These are phyloP conservation scores for Tylopilus plumbeoviolaceoides DNA, from an alignment of 768 basidiomycete species.

Conservation along the genomic window DNA sequence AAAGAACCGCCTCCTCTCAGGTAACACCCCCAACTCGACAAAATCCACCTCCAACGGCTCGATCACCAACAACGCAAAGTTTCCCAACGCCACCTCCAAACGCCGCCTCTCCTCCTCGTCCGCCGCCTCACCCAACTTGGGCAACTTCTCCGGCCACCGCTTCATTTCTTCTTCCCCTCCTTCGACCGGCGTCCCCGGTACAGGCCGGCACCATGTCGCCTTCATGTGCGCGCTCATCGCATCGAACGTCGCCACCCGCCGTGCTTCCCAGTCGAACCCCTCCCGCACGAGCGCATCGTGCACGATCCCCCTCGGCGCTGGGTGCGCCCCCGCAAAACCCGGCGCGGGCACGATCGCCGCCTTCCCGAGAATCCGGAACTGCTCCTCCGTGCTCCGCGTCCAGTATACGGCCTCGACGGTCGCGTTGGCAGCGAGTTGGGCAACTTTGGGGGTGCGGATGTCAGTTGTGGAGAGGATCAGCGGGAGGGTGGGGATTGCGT, in stretches of 20 bases:
- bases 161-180: constrained; percentile 55
- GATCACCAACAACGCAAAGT: constrained; percentile 69
- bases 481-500: constrained; percentile 43
- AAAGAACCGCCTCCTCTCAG: constrained; percentile 57
- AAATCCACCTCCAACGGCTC: constrained; percentile 50
- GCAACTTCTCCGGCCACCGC: constrained; percentile 56
- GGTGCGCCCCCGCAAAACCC: constrained; percentile 26
- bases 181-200: constrained; percentile 52
- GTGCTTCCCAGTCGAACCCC: constrained; percentile 54
- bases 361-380: constrained; percentile 65
- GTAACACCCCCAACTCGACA: constrained; percentile 53
- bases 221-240: constrained; percentile 57
- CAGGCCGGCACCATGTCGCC: constrained; percentile 68
- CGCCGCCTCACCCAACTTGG: constrained; percentile 43
- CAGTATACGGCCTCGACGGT: constrained; percentile 69
- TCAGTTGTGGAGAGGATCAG: constrained; percentile 70
- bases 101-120: constrained; percentile 42
- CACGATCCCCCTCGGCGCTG: constrained; percentile 20
- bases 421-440: constrained; percentile 18
- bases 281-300: constrained; percentile 35
- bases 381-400: constrained; percentile 61
- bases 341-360: constrained; percentile 55
- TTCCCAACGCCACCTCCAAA: constrained; percentile 51
- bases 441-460: constrained; percentile 63
- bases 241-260: constrained; percentile 58